These are phyloP conservation scores for Stylosanthes scabra DNA, from an alignment of 331 rosid genomes.

Conservation along the genomic window DNA sequence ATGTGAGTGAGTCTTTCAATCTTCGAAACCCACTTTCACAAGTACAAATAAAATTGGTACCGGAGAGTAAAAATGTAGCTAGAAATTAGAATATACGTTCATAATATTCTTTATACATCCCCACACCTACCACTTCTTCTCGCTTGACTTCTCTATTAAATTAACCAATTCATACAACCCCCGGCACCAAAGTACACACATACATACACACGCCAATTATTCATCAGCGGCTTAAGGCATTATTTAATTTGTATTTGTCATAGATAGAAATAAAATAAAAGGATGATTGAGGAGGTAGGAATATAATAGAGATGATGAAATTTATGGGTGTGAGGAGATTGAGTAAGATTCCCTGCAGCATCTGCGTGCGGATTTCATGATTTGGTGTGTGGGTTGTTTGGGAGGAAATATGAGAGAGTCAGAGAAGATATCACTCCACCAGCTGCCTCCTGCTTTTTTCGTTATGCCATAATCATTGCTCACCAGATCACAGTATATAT, in stretches of 20 bases:
- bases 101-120: background rate
- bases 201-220: background rate
- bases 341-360: conserved; percentile 38
- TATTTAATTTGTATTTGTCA: background rate
- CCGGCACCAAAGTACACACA: background rate
- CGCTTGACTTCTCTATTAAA: background rate
- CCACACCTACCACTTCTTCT: conserved; percentile 16
- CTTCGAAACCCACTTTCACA: conserved; percentile 49
- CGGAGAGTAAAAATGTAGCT: conserved; percentile 11
- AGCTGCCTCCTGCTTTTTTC: conserved; percentile 46
- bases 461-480: conserved; percentile 52
- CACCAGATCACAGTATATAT: conserved; percentile 7
- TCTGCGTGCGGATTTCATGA: conserved; percentile 40
- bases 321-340: conserved; percentile 24
- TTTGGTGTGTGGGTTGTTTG: conserved; percentile 17
- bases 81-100: conserved; percentile 6
- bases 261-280: too few relatives aligned
- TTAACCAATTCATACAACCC: background rate
- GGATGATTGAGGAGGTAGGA: background rate
- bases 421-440: background rate
- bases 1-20: conserved; percentile 51
- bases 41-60: conserved; percentile 45
- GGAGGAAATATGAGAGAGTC: background rate
- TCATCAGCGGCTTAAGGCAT: background rate
- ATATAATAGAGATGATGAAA: background rate